A percentile compares a stretch with the other conserved stretches of the same genome.
Evolutionary conservation across 768 basidiomycete species (phyloP).

Genomic region (Psilocybe cyanescens): DNA sequence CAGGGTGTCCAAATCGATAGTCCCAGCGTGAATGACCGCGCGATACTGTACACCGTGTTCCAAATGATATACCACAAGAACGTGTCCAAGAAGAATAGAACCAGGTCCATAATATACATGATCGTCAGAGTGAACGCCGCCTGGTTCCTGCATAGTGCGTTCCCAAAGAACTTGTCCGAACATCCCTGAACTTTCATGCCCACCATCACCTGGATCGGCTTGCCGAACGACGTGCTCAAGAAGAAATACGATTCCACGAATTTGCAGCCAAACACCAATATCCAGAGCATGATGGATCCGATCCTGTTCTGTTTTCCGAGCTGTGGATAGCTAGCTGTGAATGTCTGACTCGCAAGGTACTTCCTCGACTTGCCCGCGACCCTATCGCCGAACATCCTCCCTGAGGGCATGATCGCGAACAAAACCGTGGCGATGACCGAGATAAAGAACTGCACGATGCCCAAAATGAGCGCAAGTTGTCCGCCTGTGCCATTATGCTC

Average conservation of each 20-base stretch:
- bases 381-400: slow-evolving; percentile 98
- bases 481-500: slow-evolving; percentile 69
- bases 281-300: slow-evolving; percentile 84
- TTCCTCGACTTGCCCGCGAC: slow-evolving; percentile 95
- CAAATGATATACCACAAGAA: slow-evolving; percentile 99
- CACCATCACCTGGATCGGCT: slow-evolving; percentile 94
- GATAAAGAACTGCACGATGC: slow-evolving; percentile 96
- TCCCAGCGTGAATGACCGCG: slow-evolving; percentile 85
- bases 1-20: slow-evolving; percentile 99
- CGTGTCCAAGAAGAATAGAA: slow-evolving; percentile 98
- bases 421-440: slow-evolving; percentile 84
- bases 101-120: slow-evolving; percentile 99
- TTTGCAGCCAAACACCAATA: slow-evolving; percentile 95
- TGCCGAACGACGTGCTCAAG: slow-evolving; percentile 91
- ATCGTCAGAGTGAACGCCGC: slow-evolving; percentile 94
- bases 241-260: slow-evolving; percentile 98
- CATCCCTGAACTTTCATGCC: slow-evolving; percentile 96
- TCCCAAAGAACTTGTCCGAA: slow-evolving; percentile 84
- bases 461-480: slow-evolving; percentile 85
- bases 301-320: slow-evolving; percentile 67
- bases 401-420: slow-evolving; percentile 92
- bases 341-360: slow-evolving; percentile 97
- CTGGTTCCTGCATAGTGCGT: slow-evolving; percentile 86
- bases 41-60: slow-evolving; percentile 95
- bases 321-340: slow-evolving; percentile 92